A percentile compares a stretch with the other conserved stretches of the same genome.
These are phyloP conservation scores for Purpureocillium takamizusanense DNA, from an alignment of 2,329 filamentous ascomycete genomes.

Conservation along the genomic window DNA sequence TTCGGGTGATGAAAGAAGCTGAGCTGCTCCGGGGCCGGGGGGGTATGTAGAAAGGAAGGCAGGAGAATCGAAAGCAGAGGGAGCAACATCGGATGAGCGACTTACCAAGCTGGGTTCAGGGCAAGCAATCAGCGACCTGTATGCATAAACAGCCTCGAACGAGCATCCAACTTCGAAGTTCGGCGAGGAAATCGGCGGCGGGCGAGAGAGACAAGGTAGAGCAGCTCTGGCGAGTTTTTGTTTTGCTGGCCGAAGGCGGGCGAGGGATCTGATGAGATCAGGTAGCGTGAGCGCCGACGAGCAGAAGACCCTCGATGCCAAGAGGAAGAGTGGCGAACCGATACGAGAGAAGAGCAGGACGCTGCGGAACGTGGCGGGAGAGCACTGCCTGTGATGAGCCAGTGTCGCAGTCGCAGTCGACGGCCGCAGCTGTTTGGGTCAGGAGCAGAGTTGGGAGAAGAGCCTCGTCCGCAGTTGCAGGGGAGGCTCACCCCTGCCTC, in stretches of 20 bases:
- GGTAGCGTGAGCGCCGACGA: constrained; percentile 2
- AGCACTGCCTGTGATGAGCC: no score
- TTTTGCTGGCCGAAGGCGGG: constrained; percentile 1
- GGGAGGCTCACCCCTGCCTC: no score
- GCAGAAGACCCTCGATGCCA: no score
- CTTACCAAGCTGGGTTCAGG: constrained; percentile 20
- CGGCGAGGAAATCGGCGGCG: constrained; percentile 3
- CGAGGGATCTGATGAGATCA: constrained; percentile 5
- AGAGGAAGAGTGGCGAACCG: no score
- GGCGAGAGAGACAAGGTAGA: constrained; percentile 6
- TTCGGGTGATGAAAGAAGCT: not conserved
- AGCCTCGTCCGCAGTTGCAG: no score
- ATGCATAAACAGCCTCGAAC: constrained; percentile 26
- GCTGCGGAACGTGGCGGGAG: no score
- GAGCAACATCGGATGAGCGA: constrained; percentile 7
- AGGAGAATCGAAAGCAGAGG: constrained; percentile 2
- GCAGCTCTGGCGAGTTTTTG: constrained; percentile 4
- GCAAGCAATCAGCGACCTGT: constrained; percentile 24
- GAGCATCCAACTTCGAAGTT: constrained; percentile 13
- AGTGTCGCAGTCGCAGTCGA: no score
- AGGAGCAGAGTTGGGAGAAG: no score
- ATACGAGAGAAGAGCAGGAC: no score
- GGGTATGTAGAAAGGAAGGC: constrained; percentile 1
- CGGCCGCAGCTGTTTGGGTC: no score
- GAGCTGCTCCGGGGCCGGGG: not conserved